A percentile compares a stretch with the other conserved stretches of the same genome.
Conservation (phyloP, 805 yeast genomes). For the Candida coquimbonensis region DNA sequence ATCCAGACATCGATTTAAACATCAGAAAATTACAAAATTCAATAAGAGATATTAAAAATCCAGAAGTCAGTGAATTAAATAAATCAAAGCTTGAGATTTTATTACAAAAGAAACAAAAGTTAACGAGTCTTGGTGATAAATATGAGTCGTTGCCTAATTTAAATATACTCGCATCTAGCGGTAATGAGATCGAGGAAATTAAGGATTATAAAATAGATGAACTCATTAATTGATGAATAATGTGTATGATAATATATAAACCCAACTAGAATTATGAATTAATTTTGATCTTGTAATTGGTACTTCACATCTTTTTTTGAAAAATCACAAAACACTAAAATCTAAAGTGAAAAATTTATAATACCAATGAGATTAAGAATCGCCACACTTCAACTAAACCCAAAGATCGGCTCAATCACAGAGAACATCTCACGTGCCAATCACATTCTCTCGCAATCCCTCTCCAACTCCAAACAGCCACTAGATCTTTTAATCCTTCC, state of each 20-base stretch:
- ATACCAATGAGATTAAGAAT: slow-evolving; percentile 33
- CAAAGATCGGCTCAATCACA: slow-evolving; percentile 51
- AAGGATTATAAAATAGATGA: too few relatives aligned
- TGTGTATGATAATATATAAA: too few relatives aligned
- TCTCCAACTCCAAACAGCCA: slow-evolving; percentile 9
- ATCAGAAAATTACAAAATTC: background rate
- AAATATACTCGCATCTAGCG: too few relatives aligned
- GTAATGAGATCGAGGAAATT: too few relatives aligned
- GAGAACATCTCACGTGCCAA: slow-evolving; percentile 45
- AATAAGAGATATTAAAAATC: background rate
- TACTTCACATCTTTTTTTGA: too few relatives aligned
- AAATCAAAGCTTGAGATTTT: background rate
- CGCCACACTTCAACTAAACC: slow-evolving; percentile 65
- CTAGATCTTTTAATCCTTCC: slow-evolving; percentile 76
- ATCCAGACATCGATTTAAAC: slow-evolving; percentile 1
- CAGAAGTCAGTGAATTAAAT: background rate
- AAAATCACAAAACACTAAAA: too few relatives aligned
- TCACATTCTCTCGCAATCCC: slow-evolving; percentile 16
- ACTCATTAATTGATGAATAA: too few relatives aligned
- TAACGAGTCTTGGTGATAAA: background rate
- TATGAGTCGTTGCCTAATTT: too few relatives aligned
- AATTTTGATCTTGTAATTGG: too few relatives aligned
- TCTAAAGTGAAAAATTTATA: too few relatives aligned
- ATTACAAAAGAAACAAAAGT: background rate
- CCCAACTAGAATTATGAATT: too few relatives aligned